Conservation (phyloP, 148 eudicot genomes). For the Pouteria glomerata region DNA sequence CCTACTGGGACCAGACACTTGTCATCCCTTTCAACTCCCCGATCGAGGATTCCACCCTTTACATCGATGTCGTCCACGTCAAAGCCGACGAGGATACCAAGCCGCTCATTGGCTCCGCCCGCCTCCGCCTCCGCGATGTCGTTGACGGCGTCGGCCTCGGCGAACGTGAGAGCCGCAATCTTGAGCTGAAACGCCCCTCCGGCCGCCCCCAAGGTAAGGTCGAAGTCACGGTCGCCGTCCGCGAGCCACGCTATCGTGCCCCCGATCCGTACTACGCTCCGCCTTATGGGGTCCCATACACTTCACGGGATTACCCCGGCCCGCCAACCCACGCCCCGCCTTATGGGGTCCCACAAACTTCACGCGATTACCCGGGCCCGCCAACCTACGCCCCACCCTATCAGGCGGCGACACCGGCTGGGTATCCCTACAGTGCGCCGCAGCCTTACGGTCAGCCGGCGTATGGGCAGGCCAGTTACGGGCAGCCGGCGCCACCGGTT, state of each 20-base stretch:
- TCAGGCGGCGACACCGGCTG: too few species aligned
- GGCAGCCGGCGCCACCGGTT: too few species aligned
- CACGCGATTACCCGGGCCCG: conserved; percentile 30
- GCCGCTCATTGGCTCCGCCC: conserved; percentile 74
- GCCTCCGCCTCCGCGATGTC: conserved; percentile 40
- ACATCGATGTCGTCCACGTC: conserved; percentile 73
- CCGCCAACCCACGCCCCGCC: conserved; percentile 27
- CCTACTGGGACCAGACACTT: conserved; percentile 62
- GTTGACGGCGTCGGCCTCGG: conserved; percentile 64
- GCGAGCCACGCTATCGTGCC: conserved; percentile 50
- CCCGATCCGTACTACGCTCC: conserved; percentile 54
- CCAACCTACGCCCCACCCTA: conserved; percentile 34
- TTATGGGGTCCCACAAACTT: conserved; percentile 39
- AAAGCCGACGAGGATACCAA: conserved; percentile 49
- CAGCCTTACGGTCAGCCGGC: conserved; percentile 19
- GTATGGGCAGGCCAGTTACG: too few species aligned
- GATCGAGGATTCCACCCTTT: conserved; percentile 52
- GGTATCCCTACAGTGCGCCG: too few species aligned
- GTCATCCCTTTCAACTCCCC: conserved; percentile 56
- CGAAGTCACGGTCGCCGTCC: conserved; percentile 37
- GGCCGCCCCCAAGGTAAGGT: conserved; percentile 86
- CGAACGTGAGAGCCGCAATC: conserved; percentile 12
- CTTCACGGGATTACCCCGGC: conserved; percentile 27
- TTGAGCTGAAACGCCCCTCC: conserved; percentile 75
- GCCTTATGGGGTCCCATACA: conserved; percentile 47